These are phyloP conservation scores for Malus orientalis DNA, from an alignment of 306 rosid species.

Conservation along the genomic window DNA sequence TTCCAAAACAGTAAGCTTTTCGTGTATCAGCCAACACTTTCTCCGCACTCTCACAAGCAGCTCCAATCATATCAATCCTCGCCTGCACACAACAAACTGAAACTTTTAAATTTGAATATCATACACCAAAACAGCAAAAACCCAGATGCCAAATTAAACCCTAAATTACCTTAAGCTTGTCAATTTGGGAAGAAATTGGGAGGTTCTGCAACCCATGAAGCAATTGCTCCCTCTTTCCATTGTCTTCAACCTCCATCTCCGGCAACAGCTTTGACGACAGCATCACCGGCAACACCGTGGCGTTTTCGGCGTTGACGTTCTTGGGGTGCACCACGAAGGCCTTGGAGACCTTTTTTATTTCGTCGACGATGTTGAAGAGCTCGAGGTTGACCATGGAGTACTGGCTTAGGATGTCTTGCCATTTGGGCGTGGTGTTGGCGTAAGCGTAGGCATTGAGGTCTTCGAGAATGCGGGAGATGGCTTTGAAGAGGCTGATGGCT, in stretches of 20 bases:
- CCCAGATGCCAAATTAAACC: conserved; percentile 2
- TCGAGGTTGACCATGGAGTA: conserved; percentile 92
- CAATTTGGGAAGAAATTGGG: conserved; percentile 64
- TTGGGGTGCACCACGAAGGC: conserved; percentile 79
- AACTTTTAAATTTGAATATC: background rate
- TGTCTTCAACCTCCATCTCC: conserved; percentile 85
- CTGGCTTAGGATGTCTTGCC: conserved; percentile 86
- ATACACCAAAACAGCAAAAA: background rate
- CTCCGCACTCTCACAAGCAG: conserved; percentile 92
- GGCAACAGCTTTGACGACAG: conserved; percentile 81
- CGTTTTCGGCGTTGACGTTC: conserved; percentile 80
- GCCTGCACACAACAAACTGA: conserved; percentile 32
- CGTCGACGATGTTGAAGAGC: conserved; percentile 94
- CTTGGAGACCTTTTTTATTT: conserved; percentile 80
- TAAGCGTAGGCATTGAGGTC: conserved; percentile 72
- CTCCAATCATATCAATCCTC: conserved; percentile 79
- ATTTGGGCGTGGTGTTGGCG: conserved; percentile 76
- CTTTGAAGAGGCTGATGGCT: conserved; percentile 72
- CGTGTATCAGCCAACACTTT: conserved; percentile 89
- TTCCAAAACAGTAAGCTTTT: conserved; percentile 81
- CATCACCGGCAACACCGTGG: conserved; percentile 87
- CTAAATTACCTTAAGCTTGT: conserved; percentile 56
- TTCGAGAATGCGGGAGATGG: conserved; percentile 75
- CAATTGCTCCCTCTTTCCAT: conserved; percentile 63
- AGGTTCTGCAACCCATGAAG: conserved; percentile 84